Evolutionary conservation across 2,329 filamentous ascomycete genomes (phyloP).

Genomic region (Cercospora nicotianae): DNA sequence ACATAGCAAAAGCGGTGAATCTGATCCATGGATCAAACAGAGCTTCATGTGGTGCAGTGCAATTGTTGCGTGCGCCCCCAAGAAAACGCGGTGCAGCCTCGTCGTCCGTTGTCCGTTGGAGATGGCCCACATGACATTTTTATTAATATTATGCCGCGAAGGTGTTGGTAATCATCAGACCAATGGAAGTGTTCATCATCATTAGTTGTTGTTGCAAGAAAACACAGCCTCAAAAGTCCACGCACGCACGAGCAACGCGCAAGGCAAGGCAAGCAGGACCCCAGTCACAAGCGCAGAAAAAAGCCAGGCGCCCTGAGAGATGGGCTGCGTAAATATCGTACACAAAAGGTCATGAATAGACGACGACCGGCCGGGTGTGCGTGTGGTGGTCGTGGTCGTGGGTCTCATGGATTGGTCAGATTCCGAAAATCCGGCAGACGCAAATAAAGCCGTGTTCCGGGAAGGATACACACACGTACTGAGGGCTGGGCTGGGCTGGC

Average conservation of each 20-base stretch:
- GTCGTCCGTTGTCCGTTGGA: not conserved
- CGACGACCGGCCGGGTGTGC: not conserved
- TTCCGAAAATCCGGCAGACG: not conserved
- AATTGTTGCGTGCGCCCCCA: not conserved
- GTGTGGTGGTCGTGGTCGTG: not conserved
- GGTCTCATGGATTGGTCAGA: not conserved
- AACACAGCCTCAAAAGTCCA: slow-evolving; percentile 6
- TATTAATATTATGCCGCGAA: not conserved
- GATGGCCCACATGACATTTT: not conserved
- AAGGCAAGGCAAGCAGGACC: not conserved
- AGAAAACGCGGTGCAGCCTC: not conserved
- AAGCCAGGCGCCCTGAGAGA: not conserved
- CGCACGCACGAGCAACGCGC: not conserved
- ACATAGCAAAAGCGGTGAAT: slow-evolving; percentile 1
- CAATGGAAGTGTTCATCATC: not conserved
- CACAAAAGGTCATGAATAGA: not conserved
- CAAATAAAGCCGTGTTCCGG: not conserved
- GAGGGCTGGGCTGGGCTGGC: not conserved
- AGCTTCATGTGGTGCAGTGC: not conserved
- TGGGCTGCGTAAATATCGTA: not conserved
- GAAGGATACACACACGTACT: slow-evolving; percentile 1
- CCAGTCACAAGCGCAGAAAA: not conserved
- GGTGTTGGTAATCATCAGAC: not conserved
- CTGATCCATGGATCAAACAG: not conserved
- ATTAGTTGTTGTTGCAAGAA: not conserved